Base-by-base conservation (phyloP, 1,139 yeast species). In the Lodderomyces jiufengensis region DNA sequence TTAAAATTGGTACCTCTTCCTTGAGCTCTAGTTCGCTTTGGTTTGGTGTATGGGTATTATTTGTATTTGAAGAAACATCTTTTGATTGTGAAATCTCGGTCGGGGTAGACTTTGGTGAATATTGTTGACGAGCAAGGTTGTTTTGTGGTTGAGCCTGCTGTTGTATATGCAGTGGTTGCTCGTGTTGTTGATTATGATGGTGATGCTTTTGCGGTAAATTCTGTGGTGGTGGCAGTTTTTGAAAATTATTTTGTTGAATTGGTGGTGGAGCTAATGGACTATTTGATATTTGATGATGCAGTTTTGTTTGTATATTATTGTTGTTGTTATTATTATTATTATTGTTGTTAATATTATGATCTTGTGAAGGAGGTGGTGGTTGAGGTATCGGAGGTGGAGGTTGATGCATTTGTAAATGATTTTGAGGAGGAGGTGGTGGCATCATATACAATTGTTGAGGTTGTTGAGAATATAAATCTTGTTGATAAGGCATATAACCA, bases 401-500 rank as follows among this genome's bases (percentile, higher is more conserved):
- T 26, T 12, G 27, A 24, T 12, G 27, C 13, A 24, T 13, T 7
- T 5, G 29, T 16, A 20, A 9, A 16, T 27, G 26, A 22, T 7
- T 18, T 18, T 18, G 27, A 5, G 27, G 14, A 11, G 12, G 34
- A 12, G 29, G 16, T 10, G 37, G 37, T n/a, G 27, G 37, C 3
- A 33, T 22, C 32, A 30, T 31, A 23, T 26, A 31, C 18, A 24
- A 18, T 13, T 25, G 27, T n/a, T 24, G 33, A 14, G 24, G 39
- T 11, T 31, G 36, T 23, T 31, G 39, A 24, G 16, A 33, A 11
- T 32, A 34, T 20, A 29, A 34, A 5, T 38, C 39, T 21, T 27
- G 47, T 14, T 40, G 37, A 24, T 34, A 43, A n/a, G 31, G 45
- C 22, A 28, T 13, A 14, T 23, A 36, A 18, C 22, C 24, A 20